Percentiles rank a stretch among this genome's conserved stretches.
Evolutionary conservation across 78 protist genomes (phyloP).

Genomic region (Dictyostelium intermedium): DNA sequence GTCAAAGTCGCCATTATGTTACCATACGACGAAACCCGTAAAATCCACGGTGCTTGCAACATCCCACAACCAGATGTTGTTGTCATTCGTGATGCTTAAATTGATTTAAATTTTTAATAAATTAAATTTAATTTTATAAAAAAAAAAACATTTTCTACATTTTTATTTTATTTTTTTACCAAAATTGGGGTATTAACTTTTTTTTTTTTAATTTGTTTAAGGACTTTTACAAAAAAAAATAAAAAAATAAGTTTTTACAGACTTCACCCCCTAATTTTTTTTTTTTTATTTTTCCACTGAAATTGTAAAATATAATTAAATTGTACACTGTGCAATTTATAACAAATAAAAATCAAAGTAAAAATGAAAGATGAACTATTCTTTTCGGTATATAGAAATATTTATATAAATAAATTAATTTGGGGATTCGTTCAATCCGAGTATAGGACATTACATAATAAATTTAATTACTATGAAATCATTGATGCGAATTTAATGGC

Average conservation of each 20-base stretch:
- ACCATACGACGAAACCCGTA: conserved; percentile 95
- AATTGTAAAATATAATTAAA: too few species aligned
- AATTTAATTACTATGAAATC: neutral
- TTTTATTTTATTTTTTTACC: too few species aligned
- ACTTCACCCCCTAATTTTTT: too few species aligned
- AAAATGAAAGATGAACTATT: neutral
- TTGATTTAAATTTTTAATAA: neutral
- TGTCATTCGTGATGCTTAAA: neutral
- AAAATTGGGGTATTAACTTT: too few species aligned
- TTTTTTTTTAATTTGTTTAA: too few species aligned
- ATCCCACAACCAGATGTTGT: conserved; percentile 47
- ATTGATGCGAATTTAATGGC: neutral
- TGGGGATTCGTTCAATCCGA: neutral
- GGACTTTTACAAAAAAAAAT: too few species aligned
- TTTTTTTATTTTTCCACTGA: too few species aligned
- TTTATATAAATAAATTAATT: neutral
- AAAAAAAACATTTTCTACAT: too few species aligned
- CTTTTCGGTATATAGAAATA: neutral
- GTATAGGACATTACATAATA: neutral
- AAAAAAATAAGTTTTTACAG: too few species aligned
- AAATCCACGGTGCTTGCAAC: conserved; percentile 87
- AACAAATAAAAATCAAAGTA: neutral
- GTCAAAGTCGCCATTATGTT: conserved; percentile 99
- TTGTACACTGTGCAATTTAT: too few species aligned
- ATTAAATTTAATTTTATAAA: too few species aligned